Evolutionary conservation across 805 yeast species (phyloP).

Genomic region (Priceomyces castillae): DNA sequence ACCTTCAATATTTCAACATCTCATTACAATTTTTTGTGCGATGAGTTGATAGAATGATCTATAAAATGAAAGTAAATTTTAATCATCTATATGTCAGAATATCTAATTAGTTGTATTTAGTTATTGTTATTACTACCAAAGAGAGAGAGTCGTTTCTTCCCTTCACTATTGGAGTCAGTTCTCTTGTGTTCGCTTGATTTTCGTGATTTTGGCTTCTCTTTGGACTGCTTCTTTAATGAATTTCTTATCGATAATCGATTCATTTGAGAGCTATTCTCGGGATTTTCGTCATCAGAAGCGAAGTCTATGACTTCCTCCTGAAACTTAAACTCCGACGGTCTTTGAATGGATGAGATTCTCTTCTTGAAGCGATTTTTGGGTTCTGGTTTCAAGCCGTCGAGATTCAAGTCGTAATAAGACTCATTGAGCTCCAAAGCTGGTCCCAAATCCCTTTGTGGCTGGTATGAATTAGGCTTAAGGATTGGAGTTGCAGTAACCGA

Average conservation of each 20-base stretch:
- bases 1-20: neutral
- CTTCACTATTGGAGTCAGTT: constrained; percentile 24
- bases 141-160: constrained; percentile 19
- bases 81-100: neutral
- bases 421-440: constrained; percentile 3
- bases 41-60: neutral
- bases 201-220: constrained; percentile 22
- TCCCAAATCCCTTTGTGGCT: constrained; percentile 6
- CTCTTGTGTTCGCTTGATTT: constrained; percentile 31
- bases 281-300: constrained; percentile 46
- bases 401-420: constrained; percentile 24
- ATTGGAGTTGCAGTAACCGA: constrained; percentile 19
- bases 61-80: neutral
- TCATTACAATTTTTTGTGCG: constrained; percentile 4
- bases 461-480: constrained; percentile 10
- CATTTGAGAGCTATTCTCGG: constrained; percentile 34
- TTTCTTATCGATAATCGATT: constrained; percentile 39
- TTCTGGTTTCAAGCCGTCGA: constrained; percentile 12
- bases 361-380: constrained; percentile 32
- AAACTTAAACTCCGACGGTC: constrained; percentile 29
- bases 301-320: constrained; percentile 46
- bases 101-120: constrained; percentile 1
- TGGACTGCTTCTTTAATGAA: constrained; percentile 26
- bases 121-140: constrained; percentile 11
- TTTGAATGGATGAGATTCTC: constrained; percentile 25